Evolutionary conservation across 257 asterid genomes (phyloP).

Genomic region (Solanum medicagineum): DNA sequence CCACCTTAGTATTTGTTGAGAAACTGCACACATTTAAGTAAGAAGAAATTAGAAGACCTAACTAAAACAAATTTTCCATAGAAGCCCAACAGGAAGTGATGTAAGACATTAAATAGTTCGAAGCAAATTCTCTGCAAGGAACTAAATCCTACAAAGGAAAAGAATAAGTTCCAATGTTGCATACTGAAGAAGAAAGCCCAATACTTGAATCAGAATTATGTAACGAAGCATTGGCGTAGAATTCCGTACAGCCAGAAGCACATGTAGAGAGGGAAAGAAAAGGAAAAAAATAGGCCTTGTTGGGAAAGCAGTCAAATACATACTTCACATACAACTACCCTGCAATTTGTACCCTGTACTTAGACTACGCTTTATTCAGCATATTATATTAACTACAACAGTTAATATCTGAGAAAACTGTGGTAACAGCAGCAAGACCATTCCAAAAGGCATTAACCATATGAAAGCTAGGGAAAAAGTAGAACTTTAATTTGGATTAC

Average conservation of each 20-base stretch:
- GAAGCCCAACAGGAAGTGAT: neutral
- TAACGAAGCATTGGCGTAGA: neutral
- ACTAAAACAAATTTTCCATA: neutral
- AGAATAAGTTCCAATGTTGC: neutral
- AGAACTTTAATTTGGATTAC: neutral
- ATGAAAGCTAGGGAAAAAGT: neutral
- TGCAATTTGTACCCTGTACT: neutral
- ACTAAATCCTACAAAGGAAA: neutral
- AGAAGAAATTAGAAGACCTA: neutral
- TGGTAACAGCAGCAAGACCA: neutral
- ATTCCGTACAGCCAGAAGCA: neutral
- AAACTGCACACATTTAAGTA: slow-evolving; percentile 2
- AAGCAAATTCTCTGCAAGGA: neutral
- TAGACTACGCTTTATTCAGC: neutral
- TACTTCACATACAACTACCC: neutral
- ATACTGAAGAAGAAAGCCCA: neutral
- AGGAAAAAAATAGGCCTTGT: neutral
- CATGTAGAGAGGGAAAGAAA: neutral
- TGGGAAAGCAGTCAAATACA: neutral
- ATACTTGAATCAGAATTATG: neutral
- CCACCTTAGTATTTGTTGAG: neutral
- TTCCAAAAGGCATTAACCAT: neutral
- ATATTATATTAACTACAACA: neutral
- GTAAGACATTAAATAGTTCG: neutral
- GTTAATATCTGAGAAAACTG: neutral